Base-by-base conservation (phyloP, 805 yeast species). In the Saturnispora sekii region DNA sequence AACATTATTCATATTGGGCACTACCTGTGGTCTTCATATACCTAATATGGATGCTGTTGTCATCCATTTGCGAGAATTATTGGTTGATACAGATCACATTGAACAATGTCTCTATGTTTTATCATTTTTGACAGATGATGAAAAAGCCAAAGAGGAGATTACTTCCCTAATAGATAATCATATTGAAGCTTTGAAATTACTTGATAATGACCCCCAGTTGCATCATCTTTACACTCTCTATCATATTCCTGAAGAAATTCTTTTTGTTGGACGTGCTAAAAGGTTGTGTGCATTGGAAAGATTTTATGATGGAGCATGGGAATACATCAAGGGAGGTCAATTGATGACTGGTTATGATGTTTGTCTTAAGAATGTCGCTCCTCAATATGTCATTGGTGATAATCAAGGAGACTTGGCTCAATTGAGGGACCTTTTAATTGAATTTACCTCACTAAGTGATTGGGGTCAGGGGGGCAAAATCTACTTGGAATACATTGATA, bases 331-430 rank as follows among this genome's bases (percentile, higher is more conserved):
- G 10, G 95, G 95, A 0, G 68, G 66, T 10, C 59, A 72, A 41
- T 75, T 74, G 66, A 67, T 62, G 0, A 78, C 75, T 34, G 95
- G 96, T 0, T 93, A 85, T 54, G 57, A 63, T 2, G 63, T 76
- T 1, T 62, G 85, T 4, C 53, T 79, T 8, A 56, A 65, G 1
- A 59, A 68, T 3, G 81, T 87, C 29, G 97, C 90, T 0, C 97
- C 97, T 8, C 59, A 62, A 11, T 73, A 81, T 3, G 75, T 89
- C 1, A 72, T 80, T 12, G 67, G 73, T n/a, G 71, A 73, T 45
- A 18, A 35, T 11, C 5, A 31, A 2, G 63, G 52, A 5, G 50
- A 37, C 41, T 51, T 48, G 37, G 55, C 30, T 6, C 51, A 56
- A 10, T 52, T 77, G n/a, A 53, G 57, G n/a, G 48, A 46, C 1